These are phyloP conservation scores for Moricandia moricandioides DNA, from an alignment of 345 rosid genomes.

Conservation along the genomic window DNA sequence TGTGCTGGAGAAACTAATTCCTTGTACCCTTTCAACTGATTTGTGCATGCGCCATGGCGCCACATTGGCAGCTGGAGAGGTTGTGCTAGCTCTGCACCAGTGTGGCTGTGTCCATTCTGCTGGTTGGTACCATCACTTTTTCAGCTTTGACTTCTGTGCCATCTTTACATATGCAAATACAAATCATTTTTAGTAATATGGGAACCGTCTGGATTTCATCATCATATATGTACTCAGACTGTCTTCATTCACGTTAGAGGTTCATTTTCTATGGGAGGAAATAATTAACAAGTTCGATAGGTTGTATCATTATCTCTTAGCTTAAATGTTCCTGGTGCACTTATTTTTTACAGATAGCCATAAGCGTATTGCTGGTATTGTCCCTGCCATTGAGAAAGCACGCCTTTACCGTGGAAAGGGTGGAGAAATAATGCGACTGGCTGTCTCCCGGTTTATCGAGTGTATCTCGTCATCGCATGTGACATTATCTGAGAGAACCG, in stretches of 20 bases:
- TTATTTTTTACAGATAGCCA: constrained; percentile 55
- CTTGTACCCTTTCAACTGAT: constrained; percentile 85
- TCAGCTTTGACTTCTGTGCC: constrained; percentile 8
- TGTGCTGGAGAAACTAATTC: constrained; percentile 71
- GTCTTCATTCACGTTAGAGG: neutral
- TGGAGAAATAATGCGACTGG: constrained; percentile 97
- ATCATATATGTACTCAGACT: neutral
- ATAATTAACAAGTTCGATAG: neutral
- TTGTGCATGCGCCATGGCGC: constrained; percentile 94
- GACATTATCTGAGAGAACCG: constrained; percentile 64
- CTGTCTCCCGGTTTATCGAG: constrained; percentile 88
- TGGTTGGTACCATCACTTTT: constrained; percentile 52
- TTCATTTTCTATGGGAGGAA: neutral
- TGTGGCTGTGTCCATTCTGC: constrained; percentile 51
- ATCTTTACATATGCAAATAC: constrained; percentile 5
- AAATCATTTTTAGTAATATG: neutral
- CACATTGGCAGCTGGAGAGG: constrained; percentile 81
- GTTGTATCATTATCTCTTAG: neutral
- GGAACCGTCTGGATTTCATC: constrained; percentile 18
- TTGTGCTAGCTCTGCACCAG: constrained; percentile 69
- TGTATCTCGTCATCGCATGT: constrained; percentile 66
- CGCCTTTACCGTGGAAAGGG: constrained; percentile 98
- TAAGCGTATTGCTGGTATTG: constrained; percentile 65
- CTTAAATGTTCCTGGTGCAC: neutral
- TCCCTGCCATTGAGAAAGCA: constrained; percentile 92